Evolutionary conservation across 139 green algal genomes (phyloP), one percentile per base, ranked within the genome.

Genomic region (Coccomyxa sp.): DNA sequence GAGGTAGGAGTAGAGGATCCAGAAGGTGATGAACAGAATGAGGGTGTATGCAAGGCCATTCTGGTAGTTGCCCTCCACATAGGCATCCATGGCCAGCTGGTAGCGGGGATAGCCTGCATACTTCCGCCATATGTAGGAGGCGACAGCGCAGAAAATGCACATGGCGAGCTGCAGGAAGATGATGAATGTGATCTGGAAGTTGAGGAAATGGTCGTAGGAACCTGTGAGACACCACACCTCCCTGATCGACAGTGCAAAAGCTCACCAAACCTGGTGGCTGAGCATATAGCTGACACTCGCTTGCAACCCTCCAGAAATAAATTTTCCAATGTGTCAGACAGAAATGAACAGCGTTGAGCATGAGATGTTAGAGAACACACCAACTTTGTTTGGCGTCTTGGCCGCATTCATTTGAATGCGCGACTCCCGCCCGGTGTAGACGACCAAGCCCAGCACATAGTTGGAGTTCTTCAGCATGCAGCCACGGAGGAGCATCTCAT

Each of bases 1-100:
- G 76, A 99, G 92, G 87, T 98, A 98, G 32, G 91, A 94, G 38
- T 93, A 94, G 77, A 98, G 89, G 81, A 95, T 97, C 91, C 94
- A 95, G 79, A 93, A 94, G 3, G 95, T 98, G 80, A 98, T 85
- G 77, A 98, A 93, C 25, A 89, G 82, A 30, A 95, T 83, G 60
- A 91, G 74, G 67, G 88, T 86, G 83, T 93, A 89, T 9, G 82
- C 84, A 13, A 67, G 59, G 31, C 80, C 82, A 27, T 77, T 89
- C 30, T 75, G 77, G 83, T 87, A 89, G 81, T 87, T 87, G 38
- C 86, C 86, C 86, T 89, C 68, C 16, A 89, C 86, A 60, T 87
- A 79, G 4, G 79, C 58, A 76, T 71, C 78, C 38, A 86, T 66
- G 31, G 81, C 88, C 68, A 91, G 67, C 79, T 86, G 63, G 63